Conservation (phyloP, 495 filamentous ascomycete genomes). For the Darksidea phi region DNA sequence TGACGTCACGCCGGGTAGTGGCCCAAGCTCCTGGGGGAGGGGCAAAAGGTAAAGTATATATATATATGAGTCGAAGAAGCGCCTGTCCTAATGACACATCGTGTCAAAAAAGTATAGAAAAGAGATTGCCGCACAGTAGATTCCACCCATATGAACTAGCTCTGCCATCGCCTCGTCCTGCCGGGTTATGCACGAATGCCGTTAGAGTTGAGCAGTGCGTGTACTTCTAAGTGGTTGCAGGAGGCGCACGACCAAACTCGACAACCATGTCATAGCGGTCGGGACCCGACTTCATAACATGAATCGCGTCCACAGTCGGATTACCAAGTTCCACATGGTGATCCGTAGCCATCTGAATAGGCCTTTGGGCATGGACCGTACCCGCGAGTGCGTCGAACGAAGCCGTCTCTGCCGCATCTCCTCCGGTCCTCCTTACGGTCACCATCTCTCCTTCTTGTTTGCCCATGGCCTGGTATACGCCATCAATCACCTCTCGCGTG, state of each 20-base stretch:
- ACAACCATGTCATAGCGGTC: neutral
- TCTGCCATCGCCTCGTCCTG: too few species aligned
- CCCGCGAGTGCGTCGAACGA: neutral
- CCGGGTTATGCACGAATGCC: too few species aligned
- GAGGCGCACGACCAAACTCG: neutral
- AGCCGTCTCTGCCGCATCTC: neutral
- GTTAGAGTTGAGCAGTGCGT: too few species aligned
- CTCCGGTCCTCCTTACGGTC: neutral
- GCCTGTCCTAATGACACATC: too few species aligned
- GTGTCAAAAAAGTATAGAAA: too few species aligned
- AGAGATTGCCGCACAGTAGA: too few species aligned
- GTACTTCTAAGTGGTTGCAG: too few species aligned
- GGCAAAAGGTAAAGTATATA: too few species aligned
- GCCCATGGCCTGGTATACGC: neutral
- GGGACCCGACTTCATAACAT: neutral
- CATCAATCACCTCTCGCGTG: neutral
- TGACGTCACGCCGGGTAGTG: too few species aligned
- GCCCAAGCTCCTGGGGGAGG: too few species aligned
- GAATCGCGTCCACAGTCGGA: neutral
- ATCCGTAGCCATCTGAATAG: neutral
- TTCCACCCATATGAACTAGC: too few species aligned
- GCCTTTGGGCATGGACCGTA: neutral
- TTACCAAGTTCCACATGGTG: neutral
- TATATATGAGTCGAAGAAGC: too few species aligned
- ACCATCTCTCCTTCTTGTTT: neutral